Conservation (phyloP, 257 asterid species). For the Petunia secreta region DNA sequence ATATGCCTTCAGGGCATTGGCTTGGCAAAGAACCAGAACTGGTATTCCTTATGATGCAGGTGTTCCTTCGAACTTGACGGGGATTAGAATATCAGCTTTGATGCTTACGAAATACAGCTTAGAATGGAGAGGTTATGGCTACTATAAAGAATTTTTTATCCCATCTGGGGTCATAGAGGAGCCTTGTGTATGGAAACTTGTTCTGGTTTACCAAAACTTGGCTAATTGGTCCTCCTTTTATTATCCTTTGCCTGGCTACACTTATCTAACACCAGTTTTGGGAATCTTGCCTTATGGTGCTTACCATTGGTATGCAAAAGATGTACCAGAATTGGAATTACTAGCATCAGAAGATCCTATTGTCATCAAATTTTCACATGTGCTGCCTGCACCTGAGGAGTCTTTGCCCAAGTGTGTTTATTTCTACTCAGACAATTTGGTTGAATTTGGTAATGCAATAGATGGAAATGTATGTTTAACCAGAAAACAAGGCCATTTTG, state of each 20-base stretch:
- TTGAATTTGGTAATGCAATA: conserved; percentile 54
- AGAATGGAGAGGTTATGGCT: conserved; percentile 56
- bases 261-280: conserved; percentile 65
- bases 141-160: conserved; percentile 57
- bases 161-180: conserved; percentile 68
- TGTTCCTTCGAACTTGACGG: conserved; percentile 67
- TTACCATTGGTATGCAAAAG: conserved; percentile 58
- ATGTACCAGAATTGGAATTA: conserved; percentile 60
- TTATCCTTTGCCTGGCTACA: conserved; percentile 75
- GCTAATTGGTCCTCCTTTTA: conserved; percentile 65
- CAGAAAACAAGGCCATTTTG: conserved; percentile 69
- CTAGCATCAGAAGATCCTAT: conserved; percentile 60
- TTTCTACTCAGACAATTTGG: conserved; percentile 68
- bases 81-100: conserved; percentile 69
- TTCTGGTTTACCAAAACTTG: conserved; percentile 74
- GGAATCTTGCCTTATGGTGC: conserved; percentile 86
- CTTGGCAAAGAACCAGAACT: conserved; percentile 46
- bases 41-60: conserved; percentile 61
- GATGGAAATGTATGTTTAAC: conserved; percentile 53
- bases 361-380: conserved; percentile 38
- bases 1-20: conserved; percentile 70
- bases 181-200: conserved; percentile 82
- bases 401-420: conserved; percentile 54
- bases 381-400: conserved; percentile 31
- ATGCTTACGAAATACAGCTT: conserved; percentile 87